Evolutionary conservation across 306 rosid genomes (phyloP), one percentile per base, ranked within the genome.

Genomic region (Corylus americana): DNA sequence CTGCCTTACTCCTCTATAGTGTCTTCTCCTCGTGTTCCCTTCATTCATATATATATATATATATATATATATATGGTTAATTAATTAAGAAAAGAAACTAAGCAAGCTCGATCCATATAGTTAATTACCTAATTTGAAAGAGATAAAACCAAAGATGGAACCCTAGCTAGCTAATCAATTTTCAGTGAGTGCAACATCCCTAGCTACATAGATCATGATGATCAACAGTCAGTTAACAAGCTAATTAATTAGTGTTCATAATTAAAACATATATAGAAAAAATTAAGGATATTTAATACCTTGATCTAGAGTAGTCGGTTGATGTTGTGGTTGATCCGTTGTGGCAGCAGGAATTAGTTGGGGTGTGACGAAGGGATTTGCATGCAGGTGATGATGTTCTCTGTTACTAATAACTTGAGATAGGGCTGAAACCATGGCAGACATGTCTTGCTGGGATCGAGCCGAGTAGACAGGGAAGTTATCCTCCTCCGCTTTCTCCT

Each of bases 1-100:
- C 55, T 91, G 97, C 78, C 98, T 87, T 42, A 94, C 98, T 67
- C 98, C 98, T 87, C 98, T 90, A 47, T 94, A 94, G 83, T 92
- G 94, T 71, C 91, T 88, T 74, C 83, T 88, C 80, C 86, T 80
- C 44, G 48, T 51, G 63, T 53, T 78, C 55, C 89, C 91, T 89
- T 71, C 86, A 64, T 20, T 42, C 7, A 39, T 11, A 11, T 11
- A 8, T 10, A 48, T 1, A 48, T 2, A 49, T 2, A 3, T 11
- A 31, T 1, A 31, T 1, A 31, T 31, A 2, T 31, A 31, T 31
- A 3, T 31, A 31, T 31, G 35, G 35, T 31, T 2, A 31, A 31
- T 31, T 31, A 31, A 31, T 31, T 31, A 31, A 31, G 35, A 31
- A 31, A 31, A 31, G 35, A 31, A 31, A 1, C 35, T 31, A 31